A percentile compares a stretch with the other conserved stretches of the same genome.
Conservation (phyloP, 2,329 filamentous ascomycete genomes). For the Diaporthe sp. region DNA sequence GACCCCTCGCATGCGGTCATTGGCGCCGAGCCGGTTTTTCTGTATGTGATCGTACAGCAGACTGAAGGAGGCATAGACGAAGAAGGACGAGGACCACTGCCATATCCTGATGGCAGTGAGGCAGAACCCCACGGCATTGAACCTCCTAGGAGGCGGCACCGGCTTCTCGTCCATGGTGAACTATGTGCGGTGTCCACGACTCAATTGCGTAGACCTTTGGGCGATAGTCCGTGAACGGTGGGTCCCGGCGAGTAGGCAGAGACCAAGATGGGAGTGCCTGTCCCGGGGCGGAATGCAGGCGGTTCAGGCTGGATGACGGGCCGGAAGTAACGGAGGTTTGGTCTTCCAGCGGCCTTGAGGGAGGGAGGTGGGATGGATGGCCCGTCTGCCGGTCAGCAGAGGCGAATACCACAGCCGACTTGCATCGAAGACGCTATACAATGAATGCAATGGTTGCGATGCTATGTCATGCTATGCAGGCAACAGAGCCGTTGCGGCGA, state of each 20-base stretch:
- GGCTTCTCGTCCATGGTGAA: slow-evolving; percentile 35
- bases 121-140: slow-evolving; percentile 41
- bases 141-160: slow-evolving; percentile 28
- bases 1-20: slow-evolving; percentile 35
- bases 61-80: slow-evolving; percentile 42
- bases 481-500: neutral
- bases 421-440: neutral
- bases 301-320: neutral
- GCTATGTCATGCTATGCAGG: neutral
- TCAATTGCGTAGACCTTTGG: slow-evolving; percentile 13
- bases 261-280: neutral
- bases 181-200: neutral
- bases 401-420: neutral
- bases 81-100: slow-evolving; percentile 50
- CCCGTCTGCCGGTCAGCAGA: slow-evolving; percentile 31
- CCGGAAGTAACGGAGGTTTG: neutral
- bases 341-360: neutral
- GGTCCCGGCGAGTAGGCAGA: neutral
- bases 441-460: neutral
- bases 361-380: neutral
- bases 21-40: slow-evolving; percentile 31
- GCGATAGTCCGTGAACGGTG: neutral
- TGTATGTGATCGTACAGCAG: slow-evolving; percentile 37
- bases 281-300: neutral
- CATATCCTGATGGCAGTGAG: slow-evolving; percentile 42